Evolutionary conservation across 306 rosid species (phyloP).

Genomic region (Vicia faba): DNA sequence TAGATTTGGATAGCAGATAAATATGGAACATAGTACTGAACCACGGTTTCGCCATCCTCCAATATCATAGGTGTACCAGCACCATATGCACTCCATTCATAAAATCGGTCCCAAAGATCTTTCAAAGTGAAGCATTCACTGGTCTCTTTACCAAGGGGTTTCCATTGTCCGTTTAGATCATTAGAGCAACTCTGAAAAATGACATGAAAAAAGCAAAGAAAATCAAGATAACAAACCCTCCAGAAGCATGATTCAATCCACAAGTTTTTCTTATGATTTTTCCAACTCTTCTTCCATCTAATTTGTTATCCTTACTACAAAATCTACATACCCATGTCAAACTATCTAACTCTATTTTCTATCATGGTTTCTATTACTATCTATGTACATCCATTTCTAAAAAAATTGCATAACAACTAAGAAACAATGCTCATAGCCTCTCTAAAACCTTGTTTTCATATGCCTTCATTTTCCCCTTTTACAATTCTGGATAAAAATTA

Average conservation of each 20-base stretch:
- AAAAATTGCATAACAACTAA: too few species aligned
- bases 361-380: too few species aligned
- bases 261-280: too few species aligned
- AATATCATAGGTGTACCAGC: constrained; percentile 52
- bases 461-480: neutral
- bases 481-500: neutral
- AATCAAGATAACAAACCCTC: constrained; percentile 3
- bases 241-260: too few species aligned
- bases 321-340: too few species aligned
- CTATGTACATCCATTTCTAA: too few species aligned
- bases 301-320: too few species aligned
- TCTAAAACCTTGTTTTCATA: too few species aligned
- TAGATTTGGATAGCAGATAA: constrained; percentile 76
- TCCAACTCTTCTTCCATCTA: too few species aligned
- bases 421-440: too few species aligned
- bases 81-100: constrained; percentile 91
- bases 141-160: constrained; percentile 54
- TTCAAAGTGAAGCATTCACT: constrained; percentile 56
- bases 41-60: constrained; percentile 49
- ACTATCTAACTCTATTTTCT: too few species aligned
- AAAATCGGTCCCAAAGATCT: constrained; percentile 68
- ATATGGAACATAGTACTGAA: constrained; percentile 69
- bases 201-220: constrained; percentile 12
- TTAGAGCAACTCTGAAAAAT: constrained; percentile 51
- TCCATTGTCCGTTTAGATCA: constrained; percentile 62